Percentiles rank a stretch among this genome's conserved stretches.
Conservation (phyloP, 2,329 filamentous ascomycete genomes). For the Westerdykella ornata region DNA sequence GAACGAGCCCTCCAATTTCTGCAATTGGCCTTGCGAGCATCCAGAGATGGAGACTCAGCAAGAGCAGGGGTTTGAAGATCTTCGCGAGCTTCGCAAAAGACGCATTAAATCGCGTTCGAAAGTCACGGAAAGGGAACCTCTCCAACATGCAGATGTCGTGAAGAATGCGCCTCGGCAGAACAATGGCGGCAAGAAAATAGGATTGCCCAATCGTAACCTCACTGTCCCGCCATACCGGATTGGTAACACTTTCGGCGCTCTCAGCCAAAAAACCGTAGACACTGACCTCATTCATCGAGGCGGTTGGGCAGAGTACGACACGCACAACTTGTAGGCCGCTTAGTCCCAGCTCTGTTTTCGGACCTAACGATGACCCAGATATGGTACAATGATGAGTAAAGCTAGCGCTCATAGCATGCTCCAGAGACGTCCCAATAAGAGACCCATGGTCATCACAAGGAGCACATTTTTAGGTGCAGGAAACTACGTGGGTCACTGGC, state of each 20-base stretch:
- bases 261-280: slow-evolving; percentile 49
- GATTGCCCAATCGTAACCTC: slow-evolving; percentile 56
- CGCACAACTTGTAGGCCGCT: slow-evolving; percentile 69
- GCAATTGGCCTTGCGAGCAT: slow-evolving; percentile 43
- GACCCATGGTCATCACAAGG: slow-evolving; percentile 69
- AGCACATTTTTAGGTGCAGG: slow-evolving; percentile 70
- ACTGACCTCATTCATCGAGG: slow-evolving; percentile 63
- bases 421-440: slow-evolving; percentile 55
- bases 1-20: slow-evolving; percentile 31
- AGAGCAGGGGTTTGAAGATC: slow-evolving; percentile 12
- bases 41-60: slow-evolving; percentile 19
- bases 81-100: slow-evolving; percentile 40
- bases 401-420: slow-evolving; percentile 62
- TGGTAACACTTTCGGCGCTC: slow-evolving; percentile 47
- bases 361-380: slow-evolving; percentile 46
- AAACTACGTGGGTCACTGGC: slow-evolving; percentile 52
- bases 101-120: too few relatives aligned
- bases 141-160: slow-evolving; percentile 40
- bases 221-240: slow-evolving; percentile 61
- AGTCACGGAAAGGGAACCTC: too few relatives aligned
- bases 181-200: slow-evolving; percentile 41
- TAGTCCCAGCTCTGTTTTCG: slow-evolving; percentile 39
- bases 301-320: slow-evolving; percentile 63
- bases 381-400: slow-evolving; percentile 67
- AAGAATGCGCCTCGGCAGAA: slow-evolving; percentile 6